phyloP scores from a whole-genome alignment of 306 rosid species.

The Casuarina glauca region DNA sequence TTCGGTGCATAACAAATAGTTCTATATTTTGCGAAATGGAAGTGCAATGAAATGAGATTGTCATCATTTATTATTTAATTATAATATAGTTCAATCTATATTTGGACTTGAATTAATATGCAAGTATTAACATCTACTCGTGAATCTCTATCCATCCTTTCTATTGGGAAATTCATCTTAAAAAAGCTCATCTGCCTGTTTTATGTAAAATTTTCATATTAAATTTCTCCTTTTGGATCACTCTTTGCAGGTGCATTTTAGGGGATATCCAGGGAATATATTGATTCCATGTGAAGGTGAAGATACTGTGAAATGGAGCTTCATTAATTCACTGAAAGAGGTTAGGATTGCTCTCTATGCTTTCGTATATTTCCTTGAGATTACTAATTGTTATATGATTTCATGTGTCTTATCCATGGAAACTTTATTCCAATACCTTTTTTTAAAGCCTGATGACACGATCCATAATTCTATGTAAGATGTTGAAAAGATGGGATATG shows the following conservation, averaged over 20 bases:
- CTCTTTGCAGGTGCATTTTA: conserved; percentile 77
- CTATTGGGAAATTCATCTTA: neutral
- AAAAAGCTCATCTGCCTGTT: neutral
- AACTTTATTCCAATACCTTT: neutral
- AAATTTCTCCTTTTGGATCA: conserved; percentile 19
- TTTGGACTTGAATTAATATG: neutral
- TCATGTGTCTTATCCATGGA: neutral
- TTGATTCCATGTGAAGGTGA: conserved; percentile 93
- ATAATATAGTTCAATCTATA: neutral
- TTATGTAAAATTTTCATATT: conserved; percentile 8
- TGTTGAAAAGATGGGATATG: neutral
- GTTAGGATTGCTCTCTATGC: conserved; percentile 37
- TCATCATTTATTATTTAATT: neutral
- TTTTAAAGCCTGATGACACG: neutral
- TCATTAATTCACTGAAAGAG: conserved; percentile 94
- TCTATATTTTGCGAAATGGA: neutral
- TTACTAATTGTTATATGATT: conserved; percentile 4
- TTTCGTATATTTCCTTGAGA: conserved; percentile 17
- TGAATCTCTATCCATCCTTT: neutral
- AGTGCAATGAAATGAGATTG: neutral
- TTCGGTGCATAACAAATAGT: neutral
- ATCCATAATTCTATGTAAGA: neutral
- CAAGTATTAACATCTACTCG: neutral
- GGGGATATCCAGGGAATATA: conserved; percentile 76
- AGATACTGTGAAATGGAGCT: conserved; percentile 88